Conservation (phyloP, 768 basidiomycete genomes). For the Rhizopogon rudus region DNA sequence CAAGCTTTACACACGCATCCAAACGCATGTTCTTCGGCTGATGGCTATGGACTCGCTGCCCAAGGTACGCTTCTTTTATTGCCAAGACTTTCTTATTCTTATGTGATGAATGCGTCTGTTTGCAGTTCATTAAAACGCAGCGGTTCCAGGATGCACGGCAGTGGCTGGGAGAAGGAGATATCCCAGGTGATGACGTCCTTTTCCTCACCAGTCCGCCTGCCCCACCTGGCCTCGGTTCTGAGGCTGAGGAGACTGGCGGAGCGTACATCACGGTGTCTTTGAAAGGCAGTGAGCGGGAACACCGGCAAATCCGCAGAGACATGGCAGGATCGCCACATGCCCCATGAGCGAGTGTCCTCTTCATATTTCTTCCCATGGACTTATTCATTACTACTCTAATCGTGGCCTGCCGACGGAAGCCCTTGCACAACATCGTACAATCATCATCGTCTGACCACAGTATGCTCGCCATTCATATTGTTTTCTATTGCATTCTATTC, state of each 20-base stretch:
- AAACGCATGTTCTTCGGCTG: slow-evolving; percentile 92
- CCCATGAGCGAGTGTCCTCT: slow-evolving; percentile 22
- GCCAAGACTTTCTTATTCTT: slow-evolving; percentile 6
- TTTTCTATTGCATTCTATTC: slow-evolving; percentile 13
- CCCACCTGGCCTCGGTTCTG: slow-evolving; percentile 58
- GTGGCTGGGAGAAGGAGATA: slow-evolving; percentile 74
- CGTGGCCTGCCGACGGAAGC: slow-evolving; percentile 22
- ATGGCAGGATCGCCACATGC: slow-evolving; percentile 19
- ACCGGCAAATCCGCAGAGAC: slow-evolving; percentile 33
- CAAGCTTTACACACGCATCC: slow-evolving; percentile 90
- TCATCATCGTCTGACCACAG: slow-evolving; percentile 13
- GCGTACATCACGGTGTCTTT: slow-evolving; percentile 86
- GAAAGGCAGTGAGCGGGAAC: slow-evolving; percentile 68
- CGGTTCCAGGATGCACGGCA: slow-evolving; percentile 76
- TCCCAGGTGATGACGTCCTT: slow-evolving; percentile 55
- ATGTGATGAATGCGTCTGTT: neutral
- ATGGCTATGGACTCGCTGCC: slow-evolving; percentile 99
- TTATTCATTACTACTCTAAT: slow-evolving; percentile 6
- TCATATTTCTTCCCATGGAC: slow-evolving; percentile 13
- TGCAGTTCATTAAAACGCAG: slow-evolving; percentile 83
- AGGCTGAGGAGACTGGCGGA: slow-evolving; percentile 67
- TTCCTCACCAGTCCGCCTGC: slow-evolving; percentile 53
- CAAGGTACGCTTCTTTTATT: slow-evolving; percentile 49
- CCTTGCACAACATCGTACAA: slow-evolving; percentile 20
- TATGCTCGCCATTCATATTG: slow-evolving; percentile 17